These are phyloP conservation scores for Trichoderma aggressivum DNA, from an alignment of 2,329 filamentous ascomycete genomes.

Conservation along the genomic window DNA sequence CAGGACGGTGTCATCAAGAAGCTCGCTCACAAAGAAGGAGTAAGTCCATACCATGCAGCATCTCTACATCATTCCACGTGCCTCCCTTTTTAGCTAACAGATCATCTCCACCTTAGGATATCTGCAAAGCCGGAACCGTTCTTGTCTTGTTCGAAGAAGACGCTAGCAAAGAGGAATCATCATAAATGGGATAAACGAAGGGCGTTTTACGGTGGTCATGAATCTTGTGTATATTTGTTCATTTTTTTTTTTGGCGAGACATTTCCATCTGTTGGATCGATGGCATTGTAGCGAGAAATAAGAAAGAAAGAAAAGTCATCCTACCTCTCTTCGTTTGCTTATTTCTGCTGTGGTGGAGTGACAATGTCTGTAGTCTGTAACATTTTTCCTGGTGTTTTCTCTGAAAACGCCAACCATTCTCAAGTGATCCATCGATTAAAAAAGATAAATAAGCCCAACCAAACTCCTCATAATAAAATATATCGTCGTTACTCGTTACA, in stretches of 20 bases:
- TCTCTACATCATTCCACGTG: too few relatives aligned
- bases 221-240: slow-evolving; percentile 11
- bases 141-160: slow-evolving; percentile 68
- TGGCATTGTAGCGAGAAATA: neutral
- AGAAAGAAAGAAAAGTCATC: neutral
- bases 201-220: slow-evolving; percentile 19
- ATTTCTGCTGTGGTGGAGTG: neutral
- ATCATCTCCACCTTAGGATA: slow-evolving; percentile 51
- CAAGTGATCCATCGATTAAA: neutral
- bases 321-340: neutral
- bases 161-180: slow-evolving; percentile 29
- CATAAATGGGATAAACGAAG: slow-evolving; percentile 21
- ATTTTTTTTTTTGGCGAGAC: neutral
- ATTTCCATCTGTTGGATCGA: neutral
- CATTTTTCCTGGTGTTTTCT: neutral
- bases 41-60: slow-evolving; percentile 41
- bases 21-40: slow-evolving; percentile 70
- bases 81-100: neutral
- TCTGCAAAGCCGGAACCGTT: slow-evolving; percentile 73
- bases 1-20: slow-evolving; percentile 69
- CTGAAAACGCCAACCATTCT: neutral
- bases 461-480: neutral
- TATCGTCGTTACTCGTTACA: neutral
- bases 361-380: neutral
- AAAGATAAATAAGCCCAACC: neutral